Base-by-base conservation (phyloP, 73 alveolate species). In the Paramecium octaurelia region DNA sequence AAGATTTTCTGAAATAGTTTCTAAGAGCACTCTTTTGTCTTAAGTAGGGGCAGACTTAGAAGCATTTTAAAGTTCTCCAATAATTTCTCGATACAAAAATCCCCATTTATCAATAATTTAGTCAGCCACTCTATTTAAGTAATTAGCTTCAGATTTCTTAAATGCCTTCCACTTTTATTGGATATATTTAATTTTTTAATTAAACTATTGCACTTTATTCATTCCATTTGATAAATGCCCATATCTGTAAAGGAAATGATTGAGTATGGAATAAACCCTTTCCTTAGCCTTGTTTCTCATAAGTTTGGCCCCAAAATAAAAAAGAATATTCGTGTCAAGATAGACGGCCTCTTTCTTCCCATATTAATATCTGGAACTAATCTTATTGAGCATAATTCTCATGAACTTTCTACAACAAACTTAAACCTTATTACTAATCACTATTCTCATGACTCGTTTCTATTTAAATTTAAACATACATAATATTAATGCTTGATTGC, bases 401-500 rank as follows among this genome's bases (percentile, higher is more conserved):
- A 80, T 24, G 38, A 80, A 80, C 18, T 80, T 80, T 23, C 91
- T 40, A 80, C 91, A 80, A 12, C 76, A 42, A 9, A 80, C 91
- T 43, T 80, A 42, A 16, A 80, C 91, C 34, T 48, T 80, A 80
- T 80, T 80, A 42, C 24, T 34, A 9, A 80, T 35, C 12, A 80
- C 91, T 43, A 80, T 80, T 80, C 91, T 80, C 57, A 34, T 80
- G 11, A 80, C 91, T 80, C 75, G 70, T 80, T 80, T 44, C 91
- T 80, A 24, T 21, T 44, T 43, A 80, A 23, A 44, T 21, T 11
- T 40, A 46, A 38, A 21, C 48, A 24, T 80, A 80, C 91, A 80
- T 31, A 80, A 80, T 80, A 80, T 46, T 43, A 38, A 10, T 80
- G 43, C 9, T 43, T 80, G 34, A 80, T 80, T 12, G 76, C 43